Percentiles rank a stretch among this genome's conserved stretches.
phyloP scores from a whole-genome alignment of 805 yeast genomes.

The Starmerella bacillaris region DNA sequence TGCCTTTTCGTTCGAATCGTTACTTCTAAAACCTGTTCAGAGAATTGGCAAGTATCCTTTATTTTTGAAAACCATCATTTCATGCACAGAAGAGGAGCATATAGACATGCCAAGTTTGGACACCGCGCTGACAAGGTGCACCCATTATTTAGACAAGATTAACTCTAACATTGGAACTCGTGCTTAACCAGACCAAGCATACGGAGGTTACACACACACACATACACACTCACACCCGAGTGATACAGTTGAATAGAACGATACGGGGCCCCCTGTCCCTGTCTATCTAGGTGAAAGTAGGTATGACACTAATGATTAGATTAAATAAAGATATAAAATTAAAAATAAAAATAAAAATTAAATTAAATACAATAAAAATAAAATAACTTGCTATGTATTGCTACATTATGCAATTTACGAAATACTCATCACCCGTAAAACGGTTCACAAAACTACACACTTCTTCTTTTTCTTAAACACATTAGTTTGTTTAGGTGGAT shows the following conservation, averaged over 20 bases:
- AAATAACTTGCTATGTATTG: no score
- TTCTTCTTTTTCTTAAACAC: conserved; percentile 44
- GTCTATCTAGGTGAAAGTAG: no score
- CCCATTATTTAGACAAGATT: conserved; percentile 13
- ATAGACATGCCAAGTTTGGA: conserved; percentile 29
- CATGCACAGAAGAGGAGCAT: conserved; percentile 23
- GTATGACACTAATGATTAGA: no score
- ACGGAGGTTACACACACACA: no score
- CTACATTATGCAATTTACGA: neutral
- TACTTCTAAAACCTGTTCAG: conserved; percentile 31
- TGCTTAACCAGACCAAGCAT: no score
- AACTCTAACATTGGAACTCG: no score
- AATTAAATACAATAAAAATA: no score
- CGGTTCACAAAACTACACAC: conserved; percentile 58
- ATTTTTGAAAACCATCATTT: conserved; percentile 21
- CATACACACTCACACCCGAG: no score
- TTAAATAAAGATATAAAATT: no score
- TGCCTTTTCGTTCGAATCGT: conserved; percentile 27
- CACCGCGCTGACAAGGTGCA: conserved; percentile 13
- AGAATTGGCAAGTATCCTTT: conserved; percentile 29
- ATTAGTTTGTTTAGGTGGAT: conserved; percentile 62
- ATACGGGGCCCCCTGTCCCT: no score
- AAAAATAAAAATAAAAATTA: conserved; percentile 1
- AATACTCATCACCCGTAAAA: neutral
- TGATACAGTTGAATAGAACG: no score